phyloP scores from a whole-genome alignment of 306 rosid genomes.

The Aeschynomene evenia region DNA sequence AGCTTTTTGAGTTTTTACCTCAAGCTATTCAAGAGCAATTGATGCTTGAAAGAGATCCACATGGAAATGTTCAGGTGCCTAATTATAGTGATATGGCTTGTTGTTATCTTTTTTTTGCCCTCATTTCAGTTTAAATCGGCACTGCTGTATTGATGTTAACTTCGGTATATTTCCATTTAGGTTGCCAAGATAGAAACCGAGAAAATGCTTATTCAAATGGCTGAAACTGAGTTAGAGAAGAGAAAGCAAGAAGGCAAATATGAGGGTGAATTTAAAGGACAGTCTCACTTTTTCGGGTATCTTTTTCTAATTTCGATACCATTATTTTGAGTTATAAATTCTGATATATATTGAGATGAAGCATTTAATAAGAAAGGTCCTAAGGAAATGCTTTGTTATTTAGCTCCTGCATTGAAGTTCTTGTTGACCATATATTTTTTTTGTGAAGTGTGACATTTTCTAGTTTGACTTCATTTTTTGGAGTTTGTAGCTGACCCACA shows the following conservation, averaged over 20 bases:
- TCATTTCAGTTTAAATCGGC: too few species aligned
- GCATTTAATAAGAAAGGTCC: neutral
- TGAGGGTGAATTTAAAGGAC: constrained; percentile 64
- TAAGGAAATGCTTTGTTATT: neutral
- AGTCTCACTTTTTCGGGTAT: constrained; percentile 99
- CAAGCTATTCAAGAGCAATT: constrained; percentile 96
- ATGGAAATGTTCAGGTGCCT: constrained; percentile 96
- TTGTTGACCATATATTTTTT: neutral
- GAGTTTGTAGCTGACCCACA: constrained; percentile 22
- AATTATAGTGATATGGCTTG: constrained; percentile 7
- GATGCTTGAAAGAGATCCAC: constrained; percentile 99
- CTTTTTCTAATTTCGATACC: constrained; percentile 4
- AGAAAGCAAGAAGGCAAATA: constrained; percentile 76
- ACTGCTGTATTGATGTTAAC: neutral
- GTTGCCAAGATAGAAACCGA: constrained; percentile 99
- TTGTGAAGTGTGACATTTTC: neutral
- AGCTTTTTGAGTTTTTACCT: constrained; percentile 90
- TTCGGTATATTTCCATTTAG: constrained; percentile 39
- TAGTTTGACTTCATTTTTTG: constrained; percentile 1
- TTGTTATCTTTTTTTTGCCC: constrained; percentile 5
- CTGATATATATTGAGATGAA: neutral
- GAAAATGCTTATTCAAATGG: constrained; percentile 99
- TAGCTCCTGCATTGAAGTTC: neutral
- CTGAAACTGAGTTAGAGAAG: constrained; percentile 87
- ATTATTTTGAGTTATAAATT: constrained; percentile 1